Percentiles rank a stretch among this genome's conserved stretches.
Evolutionary conservation across 2,329 filamentous ascomycete species (phyloP).

Genomic region (Ophiostoma montium): DNA sequence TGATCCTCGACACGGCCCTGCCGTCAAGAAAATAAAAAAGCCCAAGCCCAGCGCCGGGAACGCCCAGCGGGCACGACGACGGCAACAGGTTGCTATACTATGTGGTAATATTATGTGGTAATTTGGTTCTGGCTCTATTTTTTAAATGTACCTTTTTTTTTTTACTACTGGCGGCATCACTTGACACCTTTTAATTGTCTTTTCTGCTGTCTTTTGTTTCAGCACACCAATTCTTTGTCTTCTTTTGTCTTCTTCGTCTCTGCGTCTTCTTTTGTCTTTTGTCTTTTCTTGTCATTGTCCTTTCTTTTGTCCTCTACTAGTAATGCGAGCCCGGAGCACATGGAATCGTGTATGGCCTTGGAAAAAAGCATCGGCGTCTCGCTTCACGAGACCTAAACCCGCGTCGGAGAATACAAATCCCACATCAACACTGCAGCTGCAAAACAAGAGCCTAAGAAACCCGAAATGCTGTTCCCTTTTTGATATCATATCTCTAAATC

Average conservation of each 20-base stretch:
- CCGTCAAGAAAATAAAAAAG: constrained; percentile 13
- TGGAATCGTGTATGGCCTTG: constrained; percentile 2
- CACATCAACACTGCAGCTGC: not conserved
- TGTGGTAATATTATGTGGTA: not conserved
- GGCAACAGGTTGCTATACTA: not conserved
- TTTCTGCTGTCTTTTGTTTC: not conserved
- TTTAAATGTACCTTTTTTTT: not conserved
- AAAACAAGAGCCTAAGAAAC: not conserved
- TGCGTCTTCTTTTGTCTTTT: not conserved
- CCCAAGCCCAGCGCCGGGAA: too few relatives aligned
- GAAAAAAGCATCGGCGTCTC: not conserved
- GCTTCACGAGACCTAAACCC: not conserved
- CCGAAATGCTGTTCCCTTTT: not conserved
- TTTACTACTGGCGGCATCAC: not conserved
- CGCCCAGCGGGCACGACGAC: not conserved
- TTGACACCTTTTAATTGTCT: not conserved
- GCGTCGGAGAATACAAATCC: not conserved
- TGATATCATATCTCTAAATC: not conserved
- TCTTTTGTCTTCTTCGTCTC: not conserved
- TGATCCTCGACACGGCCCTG: constrained; percentile 13
- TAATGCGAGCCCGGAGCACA: not conserved
- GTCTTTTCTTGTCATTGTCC: not conserved
- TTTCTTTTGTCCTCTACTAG: not conserved
- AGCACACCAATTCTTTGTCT: not conserved
- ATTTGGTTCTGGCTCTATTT: not conserved